Percentiles rank a stretch among this genome's conserved stretches.
phyloP scores from a whole-genome alignment of 208 protist genomes.

The Trypanosoma platydactyli region DNA sequence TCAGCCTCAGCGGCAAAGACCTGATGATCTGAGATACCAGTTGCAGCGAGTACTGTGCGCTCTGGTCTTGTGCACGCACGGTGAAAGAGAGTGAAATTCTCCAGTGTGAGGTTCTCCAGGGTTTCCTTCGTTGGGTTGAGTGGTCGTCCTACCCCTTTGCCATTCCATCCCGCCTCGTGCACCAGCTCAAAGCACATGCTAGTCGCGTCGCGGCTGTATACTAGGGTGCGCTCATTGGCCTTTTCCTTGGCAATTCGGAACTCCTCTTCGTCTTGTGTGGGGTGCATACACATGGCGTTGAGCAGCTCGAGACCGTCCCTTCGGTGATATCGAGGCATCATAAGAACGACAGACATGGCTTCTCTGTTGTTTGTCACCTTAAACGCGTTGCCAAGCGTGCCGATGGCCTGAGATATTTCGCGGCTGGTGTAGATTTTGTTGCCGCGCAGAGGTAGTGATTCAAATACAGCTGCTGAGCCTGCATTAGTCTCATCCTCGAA shows the following conservation, averaged over 20 bases:
- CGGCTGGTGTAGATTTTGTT: conserved; percentile 53
- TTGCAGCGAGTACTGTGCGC: conserved; percentile 77
- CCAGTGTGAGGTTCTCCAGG: conserved; percentile 62
- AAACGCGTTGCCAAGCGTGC: conserved; percentile 76
- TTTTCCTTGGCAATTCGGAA: conserved; percentile 70
- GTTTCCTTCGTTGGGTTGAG: conserved; percentile 49
- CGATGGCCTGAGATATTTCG: conserved; percentile 66
- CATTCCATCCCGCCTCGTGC: conserved; percentile 87
- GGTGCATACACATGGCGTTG: conserved; percentile 75
- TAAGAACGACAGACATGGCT: conserved; percentile 74
- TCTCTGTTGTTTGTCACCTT: conserved; percentile 88
- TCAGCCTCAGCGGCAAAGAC: conserved; percentile 69
- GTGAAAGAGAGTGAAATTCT: conserved; percentile 69
- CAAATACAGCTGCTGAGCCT: conserved; percentile 74
- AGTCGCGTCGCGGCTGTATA: conserved; percentile 66
- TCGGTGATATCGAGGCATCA: conserved; percentile 81
- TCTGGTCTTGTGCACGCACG: conserved; percentile 61
- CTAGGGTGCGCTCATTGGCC: conserved; percentile 47
- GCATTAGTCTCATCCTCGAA: conserved; percentile 68
- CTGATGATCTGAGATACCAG: conserved; percentile 74
- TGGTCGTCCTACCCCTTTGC: conserved; percentile 70
- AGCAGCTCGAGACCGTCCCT: conserved; percentile 76
- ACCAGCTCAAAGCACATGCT: conserved; percentile 88
- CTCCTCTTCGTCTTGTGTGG: conserved; percentile 55
- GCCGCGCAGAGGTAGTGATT: conserved; percentile 70